Evolutionary conservation across 169 alveolate species (phyloP), one percentile per base, ranked within the genome.

Genomic region (Sarcocystis neurona): DNA sequence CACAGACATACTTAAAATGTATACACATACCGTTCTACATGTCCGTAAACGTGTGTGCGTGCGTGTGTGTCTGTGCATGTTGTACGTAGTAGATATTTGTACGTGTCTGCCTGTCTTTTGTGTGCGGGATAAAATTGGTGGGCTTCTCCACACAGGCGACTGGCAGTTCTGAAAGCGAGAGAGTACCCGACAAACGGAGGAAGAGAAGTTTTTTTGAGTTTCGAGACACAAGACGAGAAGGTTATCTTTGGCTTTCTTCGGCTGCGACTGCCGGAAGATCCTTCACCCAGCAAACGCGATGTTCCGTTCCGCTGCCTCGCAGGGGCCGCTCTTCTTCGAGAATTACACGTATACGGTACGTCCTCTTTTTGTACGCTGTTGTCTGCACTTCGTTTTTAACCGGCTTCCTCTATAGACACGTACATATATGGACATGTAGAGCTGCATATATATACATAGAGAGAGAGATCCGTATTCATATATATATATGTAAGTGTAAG

Each of bases 301-400:
- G 92, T 80, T 58, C 95, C 92, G 85, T 94, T 86, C 94, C 87
- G 93, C 46, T 93, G 60, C 46, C 58, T 74, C 86, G 87, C 89
- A 32, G 94, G 95, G 10, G 94, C 97, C 34, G 98, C 98, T 8
- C 92, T 97, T 44, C 95, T 97, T 30, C 94, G 99, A 18, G 99
- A 97, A 85, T 91, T 97, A 56, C 99, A 97, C 92, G 98, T 97
- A 58, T 97, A 97, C 88, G 99, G 96, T 93, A 72, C 90, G 92
- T 4, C 87, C 92, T 34, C 85, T 79, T 53, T 78, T n/a, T n/a
- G n/a, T n/a, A n/a, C n/a, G n/a, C n/a, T n/a, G n/a, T n/a, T n/a
- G n/a, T n/a, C n/a, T n/a, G n/a, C n/a, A n/a, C n/a, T n/a, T n/a
- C n/a, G n/a, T n/a, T n/a, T n/a, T n/a, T n/a, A n/a, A n/a, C n/a